Evolutionary conservation across 805 yeast genomes (phyloP).

Genomic region (Lipomyces spencermartinsiae): DNA sequence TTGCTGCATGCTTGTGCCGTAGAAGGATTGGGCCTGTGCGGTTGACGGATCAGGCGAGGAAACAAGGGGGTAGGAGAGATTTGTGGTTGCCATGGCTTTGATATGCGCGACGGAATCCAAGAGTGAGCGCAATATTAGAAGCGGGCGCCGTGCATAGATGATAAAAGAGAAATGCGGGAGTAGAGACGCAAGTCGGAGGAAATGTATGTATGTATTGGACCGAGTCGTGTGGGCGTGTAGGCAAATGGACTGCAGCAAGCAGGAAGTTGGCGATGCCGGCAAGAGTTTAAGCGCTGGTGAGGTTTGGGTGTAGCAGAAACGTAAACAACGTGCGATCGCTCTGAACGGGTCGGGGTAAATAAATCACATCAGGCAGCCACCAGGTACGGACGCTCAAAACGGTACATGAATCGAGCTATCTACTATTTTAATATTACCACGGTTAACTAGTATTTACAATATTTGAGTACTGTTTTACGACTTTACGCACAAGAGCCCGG

Average conservation of each 20-base stretch:
- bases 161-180: not conserved
- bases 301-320: not conserved
- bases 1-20: slow-evolving; percentile 5
- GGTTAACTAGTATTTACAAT: too few relatives aligned
- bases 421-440: too few relatives aligned
- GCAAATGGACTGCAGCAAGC: not conserved
- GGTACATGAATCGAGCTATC: too few relatives aligned
- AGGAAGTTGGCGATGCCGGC: not conserved
- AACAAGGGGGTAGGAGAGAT: slow-evolving; percentile 12
- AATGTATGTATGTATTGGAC: not conserved
- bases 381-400: not conserved
- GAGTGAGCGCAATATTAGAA: not conserved
- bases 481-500: too few relatives aligned
- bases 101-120: not conserved
- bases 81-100: slow-evolving; percentile 5
- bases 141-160: slow-evolving; percentile 6
- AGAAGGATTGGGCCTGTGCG: not conserved
- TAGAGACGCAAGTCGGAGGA: slow-evolving; percentile 1
- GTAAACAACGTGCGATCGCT: not conserved
- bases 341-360: not conserved
- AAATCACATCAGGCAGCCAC: not conserved
- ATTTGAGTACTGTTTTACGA: too few relatives aligned
- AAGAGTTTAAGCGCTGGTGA: not conserved
- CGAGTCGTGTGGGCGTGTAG: not conserved
- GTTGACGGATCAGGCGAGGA: slow-evolving; percentile 22